These are phyloP conservation scores for Botrytis aclada DNA, from an alignment of 2,329 filamentous ascomycete genomes.

Conservation along the genomic window DNA sequence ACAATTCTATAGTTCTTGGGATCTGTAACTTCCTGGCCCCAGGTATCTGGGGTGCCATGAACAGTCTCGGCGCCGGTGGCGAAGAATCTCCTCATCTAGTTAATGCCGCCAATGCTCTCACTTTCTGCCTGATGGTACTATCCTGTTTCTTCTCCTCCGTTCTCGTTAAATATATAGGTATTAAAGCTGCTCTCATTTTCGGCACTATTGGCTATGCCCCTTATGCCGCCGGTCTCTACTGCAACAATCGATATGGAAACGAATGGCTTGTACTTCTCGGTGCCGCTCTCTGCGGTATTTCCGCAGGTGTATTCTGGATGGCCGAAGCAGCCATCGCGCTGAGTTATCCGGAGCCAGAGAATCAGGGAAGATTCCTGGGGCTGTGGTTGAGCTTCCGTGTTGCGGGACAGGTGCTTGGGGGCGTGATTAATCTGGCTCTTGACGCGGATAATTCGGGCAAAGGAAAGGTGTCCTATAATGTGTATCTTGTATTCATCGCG, in stretches of 20 bases:
- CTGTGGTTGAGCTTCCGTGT: slow-evolving; percentile 63
- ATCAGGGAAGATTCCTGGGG: slow-evolving; percentile 61
- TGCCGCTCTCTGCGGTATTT: slow-evolving; percentile 32
- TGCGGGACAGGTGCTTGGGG: slow-evolving; percentile 66
- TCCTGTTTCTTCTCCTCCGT: slow-evolving; percentile 65
- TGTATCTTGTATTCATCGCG: slow-evolving; percentile 68
- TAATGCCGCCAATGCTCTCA: slow-evolving; percentile 65
- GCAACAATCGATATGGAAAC: slow-evolving; percentile 66
- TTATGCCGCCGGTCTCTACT: slow-evolving; percentile 68
- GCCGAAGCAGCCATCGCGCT: slow-evolving; percentile 72
- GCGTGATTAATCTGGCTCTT: slow-evolving; percentile 67
- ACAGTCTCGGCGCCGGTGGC: slow-evolving; percentile 68
- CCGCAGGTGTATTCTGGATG: slow-evolving; percentile 71
- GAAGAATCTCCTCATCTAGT: slow-evolving; percentile 62
- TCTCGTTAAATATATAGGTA: slow-evolving; percentile 64
- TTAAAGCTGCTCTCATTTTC: slow-evolving; percentile 68
- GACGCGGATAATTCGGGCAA: slow-evolving; percentile 56
- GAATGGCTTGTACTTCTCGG: slow-evolving; percentile 67
- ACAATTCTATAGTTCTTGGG: slow-evolving; percentile 69
- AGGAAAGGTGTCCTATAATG: slow-evolving; percentile 65
- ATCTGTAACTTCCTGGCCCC: slow-evolving; percentile 68
- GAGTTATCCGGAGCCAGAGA: slow-evolving; percentile 67
- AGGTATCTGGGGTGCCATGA: slow-evolving; percentile 72
- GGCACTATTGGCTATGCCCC: slow-evolving; percentile 71
- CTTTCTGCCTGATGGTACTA: slow-evolving; percentile 70